Conservation (phyloP, 805 yeast genomes). For the Lipomyces sp. region DNA sequence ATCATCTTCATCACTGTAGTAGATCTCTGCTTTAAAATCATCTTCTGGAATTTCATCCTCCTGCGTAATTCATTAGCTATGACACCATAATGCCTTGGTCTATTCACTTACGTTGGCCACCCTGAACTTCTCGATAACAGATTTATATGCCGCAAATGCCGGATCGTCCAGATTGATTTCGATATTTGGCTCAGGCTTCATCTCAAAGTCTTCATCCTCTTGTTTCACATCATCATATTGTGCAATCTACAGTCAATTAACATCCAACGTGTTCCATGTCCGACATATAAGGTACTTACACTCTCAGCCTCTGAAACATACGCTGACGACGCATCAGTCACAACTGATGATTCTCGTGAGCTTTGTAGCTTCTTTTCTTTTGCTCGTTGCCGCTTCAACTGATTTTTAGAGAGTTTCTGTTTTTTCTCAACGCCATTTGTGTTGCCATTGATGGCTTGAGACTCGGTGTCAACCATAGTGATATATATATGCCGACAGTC, state of each 20-base stretch:
- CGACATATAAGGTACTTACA: constrained; percentile 5
- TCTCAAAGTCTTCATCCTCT: constrained; percentile 7
- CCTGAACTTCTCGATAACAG: constrained; percentile 48
- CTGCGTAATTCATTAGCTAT: constrained; percentile 11
- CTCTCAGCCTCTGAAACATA: constrained; percentile 18
- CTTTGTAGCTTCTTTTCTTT: constrained; percentile 25
- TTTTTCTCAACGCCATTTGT: constrained; percentile 11
- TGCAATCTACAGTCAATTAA: constrained; percentile 4
- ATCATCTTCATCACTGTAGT: constrained; percentile 46
- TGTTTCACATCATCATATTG: constrained; percentile 19
- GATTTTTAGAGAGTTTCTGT: constrained; percentile 30
- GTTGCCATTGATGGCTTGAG: background rate
- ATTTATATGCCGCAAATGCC: constrained; percentile 45
- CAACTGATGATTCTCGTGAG: constrained; percentile 24
- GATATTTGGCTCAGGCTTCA: background rate
- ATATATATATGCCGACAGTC: background rate
- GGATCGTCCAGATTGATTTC: constrained; percentile 42
- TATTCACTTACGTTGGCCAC: constrained; percentile 33
- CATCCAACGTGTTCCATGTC: background rate
- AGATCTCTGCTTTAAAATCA: constrained; percentile 44
- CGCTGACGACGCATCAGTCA: constrained; percentile 9
- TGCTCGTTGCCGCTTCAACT: constrained; percentile 28
- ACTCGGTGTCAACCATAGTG: background rate
- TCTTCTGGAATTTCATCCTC: constrained; percentile 31
- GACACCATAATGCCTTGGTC: no score